Base-by-base conservation (phyloP, 2,329 filamentous ascomycete species). In the Ophiostoma himal-ulmi region DNA sequence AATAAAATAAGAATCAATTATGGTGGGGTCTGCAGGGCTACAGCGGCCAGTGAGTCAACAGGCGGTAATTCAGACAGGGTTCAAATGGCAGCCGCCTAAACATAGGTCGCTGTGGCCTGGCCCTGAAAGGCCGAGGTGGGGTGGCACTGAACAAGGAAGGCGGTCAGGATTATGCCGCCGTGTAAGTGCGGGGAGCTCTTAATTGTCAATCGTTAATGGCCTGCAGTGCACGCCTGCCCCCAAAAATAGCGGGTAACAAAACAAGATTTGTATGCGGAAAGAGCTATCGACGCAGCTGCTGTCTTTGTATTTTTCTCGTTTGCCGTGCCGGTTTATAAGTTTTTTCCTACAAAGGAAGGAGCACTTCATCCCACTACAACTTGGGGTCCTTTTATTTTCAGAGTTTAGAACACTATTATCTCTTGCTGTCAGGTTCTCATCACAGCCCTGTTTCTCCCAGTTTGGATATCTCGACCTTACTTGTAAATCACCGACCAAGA, bases 91-190 rank as follows among this genome's bases (percentile, higher is more conserved):
- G 14, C 39, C 5, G 52, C 26, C 68, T 52, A 10, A 62, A 30
- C 11, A 14, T n/a, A 10, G 60, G 30, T n/a, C 26, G 10, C 62
- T 39, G 10, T 20, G 36, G 60, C 60, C 64, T 20, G 36, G 57
- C 60, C 64, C 54, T 20, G 66, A 30, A 57, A 67, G 52, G n/a
- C 73, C 71, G 73, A 74, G 75, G 70, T 70, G 67, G 22, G 41
- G 64, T 70, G 70, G 65, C 69, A 37, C 72, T 69, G 11, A 70
- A 73, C 60, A 66, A 34, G 69, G 75, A 72, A 75, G 74, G 75
- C 75, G 73, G 73, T 75, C 73, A 74, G 66, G 22, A 10, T 74
- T 75, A 64, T 75, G 74, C 73, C 73, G 66, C 36, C n/a, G 68
- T 44, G 20, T 26, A 52, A 71, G 60, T 68, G 71, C 72, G 71